These are phyloP conservation scores for Acacia crassicarpa DNA, from an alignment of 306 rosid species.

Conservation along the genomic window DNA sequence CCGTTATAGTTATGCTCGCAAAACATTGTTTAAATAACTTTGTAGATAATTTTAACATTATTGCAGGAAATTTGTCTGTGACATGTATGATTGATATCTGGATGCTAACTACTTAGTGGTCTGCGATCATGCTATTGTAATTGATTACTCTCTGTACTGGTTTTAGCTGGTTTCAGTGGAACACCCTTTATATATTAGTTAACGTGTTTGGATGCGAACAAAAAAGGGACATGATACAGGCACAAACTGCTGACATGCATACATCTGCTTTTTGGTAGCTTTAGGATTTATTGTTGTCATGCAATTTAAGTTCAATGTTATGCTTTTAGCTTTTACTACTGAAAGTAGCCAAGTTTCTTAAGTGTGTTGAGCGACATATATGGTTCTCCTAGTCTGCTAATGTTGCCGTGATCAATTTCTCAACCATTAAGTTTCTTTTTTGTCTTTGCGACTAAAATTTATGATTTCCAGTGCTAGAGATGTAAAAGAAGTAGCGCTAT, in stretches of 20 bases:
- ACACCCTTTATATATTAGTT: background rate
- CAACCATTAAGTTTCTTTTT: background rate
- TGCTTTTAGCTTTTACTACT: background rate
- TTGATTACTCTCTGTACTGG: background rate
- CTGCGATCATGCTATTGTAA: background rate
- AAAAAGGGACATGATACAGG: background rate
- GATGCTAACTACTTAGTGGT: background rate
- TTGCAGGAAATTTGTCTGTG: background rate
- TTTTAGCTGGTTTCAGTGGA: background rate
- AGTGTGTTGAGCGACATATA: background rate
- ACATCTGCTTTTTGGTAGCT: background rate
- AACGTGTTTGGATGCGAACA: background rate
- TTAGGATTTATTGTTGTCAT: background rate
- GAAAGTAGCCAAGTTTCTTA: background rate
- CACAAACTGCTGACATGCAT: background rate
- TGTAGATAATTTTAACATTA: background rate
- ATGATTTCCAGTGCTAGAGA: constrained; percentile 76
- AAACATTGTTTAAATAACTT: background rate
- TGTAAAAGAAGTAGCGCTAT: constrained; percentile 63
- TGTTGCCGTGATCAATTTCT: background rate
- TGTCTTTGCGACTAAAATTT: constrained; percentile 18
- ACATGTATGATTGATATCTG: background rate
- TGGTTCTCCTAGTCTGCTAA: background rate
- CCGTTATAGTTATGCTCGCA: background rate
- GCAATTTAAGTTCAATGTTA: background rate